Evolutionary conservation across 495 filamentous ascomycete species (phyloP).

Genomic region (Articulospora tetracladia): DNA sequence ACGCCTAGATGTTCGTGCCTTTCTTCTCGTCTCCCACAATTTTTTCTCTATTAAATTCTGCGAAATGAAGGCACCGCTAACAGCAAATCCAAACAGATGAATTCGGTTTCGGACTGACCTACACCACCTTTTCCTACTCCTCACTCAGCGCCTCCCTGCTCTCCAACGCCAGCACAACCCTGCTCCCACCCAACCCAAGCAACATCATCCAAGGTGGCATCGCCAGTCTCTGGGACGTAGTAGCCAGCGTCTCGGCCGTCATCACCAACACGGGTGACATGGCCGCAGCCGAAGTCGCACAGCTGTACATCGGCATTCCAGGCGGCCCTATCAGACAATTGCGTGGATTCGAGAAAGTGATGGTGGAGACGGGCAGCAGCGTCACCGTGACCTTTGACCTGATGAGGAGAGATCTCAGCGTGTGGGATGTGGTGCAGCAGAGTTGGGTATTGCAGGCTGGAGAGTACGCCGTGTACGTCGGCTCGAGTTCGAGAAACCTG

Average conservation of each 20-base stretch:
- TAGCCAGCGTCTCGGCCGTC: slow-evolving; percentile 43
- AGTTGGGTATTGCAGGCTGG: slow-evolving; percentile 1
- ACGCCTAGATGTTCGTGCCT: slow-evolving; percentile 56
- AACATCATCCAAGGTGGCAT: slow-evolving; percentile 55
- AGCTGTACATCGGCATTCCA: slow-evolving; percentile 53
- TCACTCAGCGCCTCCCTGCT: slow-evolving; percentile 55
- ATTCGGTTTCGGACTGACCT: slow-evolving; percentile 80
- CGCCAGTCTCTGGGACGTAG: slow-evolving; percentile 56
- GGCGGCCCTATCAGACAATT: slow-evolving; percentile 59
- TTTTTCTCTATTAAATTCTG: too few relatives aligned
- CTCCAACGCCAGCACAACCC: slow-evolving; percentile 6
- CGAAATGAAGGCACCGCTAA: background rate
- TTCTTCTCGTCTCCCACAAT: background rate
- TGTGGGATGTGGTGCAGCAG: background rate
- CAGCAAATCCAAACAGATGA: slow-evolving; percentile 36
- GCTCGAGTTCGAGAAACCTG: slow-evolving; percentile 36
- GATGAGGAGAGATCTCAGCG: background rate
- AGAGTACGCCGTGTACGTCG: background rate
- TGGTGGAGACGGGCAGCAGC: slow-evolving; percentile 55
- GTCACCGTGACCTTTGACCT: slow-evolving; percentile 52
- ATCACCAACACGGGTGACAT: slow-evolving; percentile 52
- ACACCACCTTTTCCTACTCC: slow-evolving; percentile 58
- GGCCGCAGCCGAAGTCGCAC: slow-evolving; percentile 64
- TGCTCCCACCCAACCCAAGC: slow-evolving; percentile 44
- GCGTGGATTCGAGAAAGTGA: slow-evolving; percentile 70